Evolutionary conservation across 768 basidiomycete species (phyloP), one percentile per base, ranked within the genome.

Genomic region (Collybiopsis confluens): DNA sequence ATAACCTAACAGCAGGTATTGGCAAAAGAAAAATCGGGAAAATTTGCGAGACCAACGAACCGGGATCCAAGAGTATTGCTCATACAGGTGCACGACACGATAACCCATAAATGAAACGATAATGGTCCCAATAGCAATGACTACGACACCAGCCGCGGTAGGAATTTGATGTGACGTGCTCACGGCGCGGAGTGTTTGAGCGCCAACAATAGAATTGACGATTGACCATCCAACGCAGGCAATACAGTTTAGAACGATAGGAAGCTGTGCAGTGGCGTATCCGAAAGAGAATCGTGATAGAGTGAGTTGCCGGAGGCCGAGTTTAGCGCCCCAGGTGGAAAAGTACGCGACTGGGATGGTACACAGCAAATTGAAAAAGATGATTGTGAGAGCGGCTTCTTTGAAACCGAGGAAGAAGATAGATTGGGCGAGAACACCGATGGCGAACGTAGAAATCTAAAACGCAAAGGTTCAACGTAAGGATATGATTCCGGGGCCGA

Each of bases 291-390:
- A 23, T 36, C 2, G n/a, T 2, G 82, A 76, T 35, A 73, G 69
- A 33, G 81, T 73, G 80, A 86, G 80, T 56, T 85, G 83, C 13
- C 84, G 72, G 64, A 86, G 71, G 13, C 84, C 84, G 0, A 81
- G 70, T 60, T 74, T 76, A 0, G 85, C 80, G 15, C 85, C 82
- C 71, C 81, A 82, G 2, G 79, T 82, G 20, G 54, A 36, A 28
- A 54, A 55, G 40, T 30, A 46, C 15, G 44, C 36, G 45, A 43
- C 41, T 20, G 42, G 45, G 18, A 46, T 30, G 23, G 47, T 48
- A 15, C 47, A 48, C 3, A 48, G 35, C 2, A 48, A n/a, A 9
- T 48, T 48, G 35, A 48, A 48, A 21, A 48, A 48, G 30, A 48
- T 48, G 11, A 48, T 48, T 10, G 47, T 48, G 4, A 48, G 33